Evolutionary conservation across 257 asterid genomes (phyloP).

Genomic region (Capsicum pubescens): DNA sequence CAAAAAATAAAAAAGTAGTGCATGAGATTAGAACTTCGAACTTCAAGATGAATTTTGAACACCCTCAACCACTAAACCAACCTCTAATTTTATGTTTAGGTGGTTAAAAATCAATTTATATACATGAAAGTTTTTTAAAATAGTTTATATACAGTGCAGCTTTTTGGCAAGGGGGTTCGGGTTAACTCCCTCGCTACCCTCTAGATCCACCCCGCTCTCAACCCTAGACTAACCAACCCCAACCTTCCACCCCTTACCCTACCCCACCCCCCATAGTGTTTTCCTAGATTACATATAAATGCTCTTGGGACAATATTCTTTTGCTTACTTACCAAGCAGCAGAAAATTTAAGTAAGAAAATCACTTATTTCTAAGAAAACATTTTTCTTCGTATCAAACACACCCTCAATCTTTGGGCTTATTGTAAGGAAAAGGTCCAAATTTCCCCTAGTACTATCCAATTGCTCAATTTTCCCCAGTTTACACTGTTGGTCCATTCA

Average conservation of each 20-base stretch:
- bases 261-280: not conserved
- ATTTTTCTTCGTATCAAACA: not conserved
- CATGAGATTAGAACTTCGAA: too few species aligned
- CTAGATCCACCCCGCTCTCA: not conserved
- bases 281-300: not conserved
- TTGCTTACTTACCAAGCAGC: not conserved
- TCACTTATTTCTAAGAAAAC: not conserved
- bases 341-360: not conserved
- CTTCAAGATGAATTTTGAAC: too few species aligned
- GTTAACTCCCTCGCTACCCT: too few species aligned
- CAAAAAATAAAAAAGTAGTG: too few species aligned
- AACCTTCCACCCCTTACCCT: not conserved
- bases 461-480: not conserved
- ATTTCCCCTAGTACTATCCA: not conserved
- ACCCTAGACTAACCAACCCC: not conserved
- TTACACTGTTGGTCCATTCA: not conserved
- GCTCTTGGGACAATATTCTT: not conserved
- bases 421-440: not conserved
- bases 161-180: too few species aligned
- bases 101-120: too few species aligned
- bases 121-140: too few species aligned
- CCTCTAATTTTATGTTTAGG: too few species aligned
- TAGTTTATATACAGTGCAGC: too few species aligned
- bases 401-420: conserved; percentile 1
- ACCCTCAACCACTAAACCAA: too few species aligned